Base-by-base conservation (phyloP, 2,329 filamentous ascomycete species). In the Pseudogymnoascus sp. region DNA sequence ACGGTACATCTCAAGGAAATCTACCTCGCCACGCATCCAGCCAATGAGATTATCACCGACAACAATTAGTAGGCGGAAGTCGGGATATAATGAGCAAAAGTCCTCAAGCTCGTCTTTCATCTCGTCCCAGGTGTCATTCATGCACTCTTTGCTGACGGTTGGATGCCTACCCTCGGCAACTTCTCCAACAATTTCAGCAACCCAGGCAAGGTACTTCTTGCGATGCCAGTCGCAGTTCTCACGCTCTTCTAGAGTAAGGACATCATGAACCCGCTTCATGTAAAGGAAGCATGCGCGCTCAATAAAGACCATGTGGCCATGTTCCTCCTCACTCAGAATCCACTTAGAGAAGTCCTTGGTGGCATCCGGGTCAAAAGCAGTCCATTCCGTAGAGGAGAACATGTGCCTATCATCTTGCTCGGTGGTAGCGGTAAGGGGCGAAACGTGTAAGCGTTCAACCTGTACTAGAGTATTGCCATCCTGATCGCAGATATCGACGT, bases 251-350 rank as follows among this genome's bases (percentile, higher is more conserved):
- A 16, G n/a, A 25, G 63, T 64, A 43, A 64, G 21, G 3, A 60
- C 11, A 25, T 64, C 19, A 31, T 64, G 45, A 10, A 51, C 16
- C 28, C 48, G 60, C 57, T 62, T 61, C 11, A 64, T 25, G 63
- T 64, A 64, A 34, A 64, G 31, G 16, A 64, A 62, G 41, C 63
- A 64, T 51, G 63, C 36, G 54, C 63, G 63, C 37, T 64, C 63
- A n/a, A 61, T 45, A 57, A 64, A 39, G 16, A 60, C n/a, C 41
- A 51, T 57, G 21, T 45, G 48, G 19, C 34, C 21, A 8, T 14
- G 31, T 28, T 64, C 31, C 19, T 37, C 48, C 34, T 64, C 62
- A 6, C 16, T 64, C 21, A 60, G 37, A 6, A 37, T 28, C n/a
- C 28, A 39, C 51, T 64, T 57, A 16, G 57, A 16, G 62, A 61